Conservation (phyloP, 257 asterid species). For the Rhazya stricta region DNA sequence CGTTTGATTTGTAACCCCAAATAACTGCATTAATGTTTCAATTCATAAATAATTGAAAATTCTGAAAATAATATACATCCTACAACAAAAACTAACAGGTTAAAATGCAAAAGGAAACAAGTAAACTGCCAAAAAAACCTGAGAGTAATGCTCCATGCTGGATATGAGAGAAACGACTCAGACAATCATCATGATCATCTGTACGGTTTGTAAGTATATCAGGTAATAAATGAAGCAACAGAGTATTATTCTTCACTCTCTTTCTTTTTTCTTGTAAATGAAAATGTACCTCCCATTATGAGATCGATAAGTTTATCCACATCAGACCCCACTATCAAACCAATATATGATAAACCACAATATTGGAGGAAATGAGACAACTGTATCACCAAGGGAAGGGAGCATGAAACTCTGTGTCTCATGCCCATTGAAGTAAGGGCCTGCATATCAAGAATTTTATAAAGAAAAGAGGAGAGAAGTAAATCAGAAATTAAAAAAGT, state of each 20-base stretch:
- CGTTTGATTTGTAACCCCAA: slow-evolving; percentile 67
- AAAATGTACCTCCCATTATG: slow-evolving; percentile 48
- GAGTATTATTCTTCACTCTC: background rate
- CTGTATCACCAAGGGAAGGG: slow-evolving; percentile 48
- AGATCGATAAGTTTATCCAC: slow-evolving; percentile 39
- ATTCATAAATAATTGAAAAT: slow-evolving; percentile 10
- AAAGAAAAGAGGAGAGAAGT: slow-evolving; percentile 8
- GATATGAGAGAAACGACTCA: slow-evolving; percentile 68
- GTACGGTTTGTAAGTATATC: slow-evolving; percentile 21
- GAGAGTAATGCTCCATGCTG: slow-evolving; percentile 74
- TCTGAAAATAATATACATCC: slow-evolving; percentile 19
- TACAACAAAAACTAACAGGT: slow-evolving; percentile 14
- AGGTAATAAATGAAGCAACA: slow-evolving; percentile 7
- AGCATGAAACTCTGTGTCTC: slow-evolving; percentile 32
- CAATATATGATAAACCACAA: slow-evolving; percentile 62
- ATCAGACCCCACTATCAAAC: slow-evolving; percentile 60
- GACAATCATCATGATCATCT: slow-evolving; percentile 47
- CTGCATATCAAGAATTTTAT: slow-evolving; percentile 44
- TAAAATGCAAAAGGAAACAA: background rate
- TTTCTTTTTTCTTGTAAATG: background rate
- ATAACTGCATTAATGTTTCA: slow-evolving; percentile 49
- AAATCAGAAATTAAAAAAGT: slow-evolving; percentile 3
- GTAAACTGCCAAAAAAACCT: slow-evolving; percentile 35
- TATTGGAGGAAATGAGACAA: slow-evolving; percentile 50
- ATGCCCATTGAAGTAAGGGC: slow-evolving; percentile 62